Evolutionary conservation across 108 stramenopile genomes (phyloP).

Genomic region (Ochromonas danica): DNA sequence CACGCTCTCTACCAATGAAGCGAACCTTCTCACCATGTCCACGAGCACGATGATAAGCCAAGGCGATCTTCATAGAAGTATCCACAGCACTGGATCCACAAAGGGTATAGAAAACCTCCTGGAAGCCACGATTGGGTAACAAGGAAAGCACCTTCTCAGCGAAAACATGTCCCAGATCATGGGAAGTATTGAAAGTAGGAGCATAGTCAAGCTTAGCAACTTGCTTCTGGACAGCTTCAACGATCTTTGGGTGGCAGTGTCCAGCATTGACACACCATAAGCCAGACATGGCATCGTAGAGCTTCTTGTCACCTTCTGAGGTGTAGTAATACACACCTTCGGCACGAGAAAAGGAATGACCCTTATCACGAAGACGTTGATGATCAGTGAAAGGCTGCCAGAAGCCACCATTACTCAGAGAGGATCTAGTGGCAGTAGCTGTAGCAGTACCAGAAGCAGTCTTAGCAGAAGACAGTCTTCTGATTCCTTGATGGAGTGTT

Average conservation of each 20-base stretch:
- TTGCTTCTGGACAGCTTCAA: slow-evolving; percentile 66
- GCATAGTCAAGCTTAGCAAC: slow-evolving; percentile 47
- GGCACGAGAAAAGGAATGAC: neutral
- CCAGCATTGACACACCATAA: slow-evolving; percentile 57
- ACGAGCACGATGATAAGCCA: slow-evolving; percentile 70
- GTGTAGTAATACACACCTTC: slow-evolving; percentile 23
- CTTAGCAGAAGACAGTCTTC: too few species aligned
- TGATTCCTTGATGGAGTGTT: too few species aligned
- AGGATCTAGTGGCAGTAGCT: too few species aligned
- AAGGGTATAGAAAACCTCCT: slow-evolving; percentile 69
- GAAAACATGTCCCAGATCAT: slow-evolving; percentile 9
- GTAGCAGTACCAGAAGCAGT: too few species aligned
- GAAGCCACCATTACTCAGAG: too few species aligned
- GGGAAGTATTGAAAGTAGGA: slow-evolving; percentile 28
- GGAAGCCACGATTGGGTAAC: neutral
- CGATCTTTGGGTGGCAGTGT: slow-evolving; percentile 66
- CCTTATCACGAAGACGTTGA: neutral
- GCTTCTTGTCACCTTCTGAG: neutral
- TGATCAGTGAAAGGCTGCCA: slow-evolving; percentile 36
- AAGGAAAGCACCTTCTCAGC: neutral
- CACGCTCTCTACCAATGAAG: slow-evolving; percentile 68
- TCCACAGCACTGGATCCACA: slow-evolving; percentile 74
- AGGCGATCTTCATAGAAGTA: slow-evolving; percentile 85
- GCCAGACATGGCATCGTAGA: slow-evolving; percentile 31
- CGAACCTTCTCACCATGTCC: slow-evolving; percentile 45